These are phyloP conservation scores for Metschnikowia anglica DNA, from an alignment of 805 yeast genomes.

Conservation along the genomic window DNA sequence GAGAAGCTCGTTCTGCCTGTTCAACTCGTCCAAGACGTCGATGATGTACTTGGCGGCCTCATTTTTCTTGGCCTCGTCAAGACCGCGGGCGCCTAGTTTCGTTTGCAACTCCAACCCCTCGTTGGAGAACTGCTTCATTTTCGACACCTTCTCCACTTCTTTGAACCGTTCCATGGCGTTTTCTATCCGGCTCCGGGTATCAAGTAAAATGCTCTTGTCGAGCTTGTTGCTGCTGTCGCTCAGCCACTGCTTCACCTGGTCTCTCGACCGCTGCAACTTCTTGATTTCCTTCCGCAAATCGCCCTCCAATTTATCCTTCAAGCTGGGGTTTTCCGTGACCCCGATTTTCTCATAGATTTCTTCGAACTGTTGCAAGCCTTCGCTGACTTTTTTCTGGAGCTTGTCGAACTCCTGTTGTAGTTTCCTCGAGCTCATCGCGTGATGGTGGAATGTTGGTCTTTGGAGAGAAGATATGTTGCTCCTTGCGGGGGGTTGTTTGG, in stretches of 20 bases:
- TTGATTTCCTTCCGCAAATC: slow-evolving; percentile 94
- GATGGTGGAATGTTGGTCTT: neutral
- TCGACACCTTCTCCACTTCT: slow-evolving; percentile 88
- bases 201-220: slow-evolving; percentile 44
- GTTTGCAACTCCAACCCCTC: slow-evolving; percentile 87
- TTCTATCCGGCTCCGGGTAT: slow-evolving; percentile 69
- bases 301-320: slow-evolving; percentile 88
- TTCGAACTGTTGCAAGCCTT: slow-evolving; percentile 86
- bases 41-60: slow-evolving; percentile 71
- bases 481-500: neutral
- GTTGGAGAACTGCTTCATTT: slow-evolving; percentile 89
- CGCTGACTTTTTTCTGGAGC: slow-evolving; percentile 84
- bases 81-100: slow-evolving; percentile 23
- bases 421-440: slow-evolving; percentile 42
- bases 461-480: neutral
- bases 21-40: slow-evolving; percentile 72
- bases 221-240: slow-evolving; percentile 90
- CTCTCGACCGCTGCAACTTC: slow-evolving; percentile 88
- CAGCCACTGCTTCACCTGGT: slow-evolving; percentile 93
- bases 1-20: slow-evolving; percentile 72
- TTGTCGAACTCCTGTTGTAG: slow-evolving; percentile 81
- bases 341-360: slow-evolving; percentile 81
- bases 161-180: slow-evolving; percentile 96
- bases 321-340: slow-evolving; percentile 77
- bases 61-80: slow-evolving; percentile 69